Evolutionary conservation across 2,329 filamentous ascomycete genomes (phyloP).

Genomic region (Phaeoacremonium minimum): DNA sequence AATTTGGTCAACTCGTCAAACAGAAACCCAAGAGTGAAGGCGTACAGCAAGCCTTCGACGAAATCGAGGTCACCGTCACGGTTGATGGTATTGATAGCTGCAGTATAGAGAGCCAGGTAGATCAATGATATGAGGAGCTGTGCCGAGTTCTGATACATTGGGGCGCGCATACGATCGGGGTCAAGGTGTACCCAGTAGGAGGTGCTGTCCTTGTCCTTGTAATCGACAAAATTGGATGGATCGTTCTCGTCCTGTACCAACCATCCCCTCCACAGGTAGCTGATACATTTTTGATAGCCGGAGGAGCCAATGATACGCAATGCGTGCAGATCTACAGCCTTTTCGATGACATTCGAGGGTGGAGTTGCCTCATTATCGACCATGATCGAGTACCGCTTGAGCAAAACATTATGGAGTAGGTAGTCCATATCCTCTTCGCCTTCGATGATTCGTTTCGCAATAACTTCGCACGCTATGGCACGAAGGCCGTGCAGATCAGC

Average conservation of each 20-base stretch:
- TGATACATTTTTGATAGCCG: conserved; percentile 94
- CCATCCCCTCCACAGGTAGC: conserved; percentile 92
- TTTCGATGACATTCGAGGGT: conserved; percentile 86
- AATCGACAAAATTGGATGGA: conserved; percentile 83
- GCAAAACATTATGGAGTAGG: conserved; percentile 73
- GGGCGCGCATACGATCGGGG: conserved; percentile 89
- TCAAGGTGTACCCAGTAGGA: conserved; percentile 80
- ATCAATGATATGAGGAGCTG: conserved; percentile 81
- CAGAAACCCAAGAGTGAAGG: conserved; percentile 88
- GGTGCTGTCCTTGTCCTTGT: conserved; percentile 74
- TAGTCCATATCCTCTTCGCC: conserved; percentile 73
- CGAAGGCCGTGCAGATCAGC: conserved; percentile 76
- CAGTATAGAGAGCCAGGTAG: conserved; percentile 82
- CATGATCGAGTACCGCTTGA: conserved; percentile 84
- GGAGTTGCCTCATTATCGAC: conserved; percentile 65
- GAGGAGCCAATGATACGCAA: conserved; percentile 84
- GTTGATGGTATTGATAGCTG: conserved; percentile 93
- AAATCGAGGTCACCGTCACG: conserved; percentile 75
- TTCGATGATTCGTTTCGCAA: conserved; percentile 88
- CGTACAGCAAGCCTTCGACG: conserved; percentile 78
- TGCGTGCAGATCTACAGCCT: conserved; percentile 88
- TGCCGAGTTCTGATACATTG: conserved; percentile 85
- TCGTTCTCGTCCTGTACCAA: conserved; percentile 93
- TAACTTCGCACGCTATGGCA: conserved; percentile 80
- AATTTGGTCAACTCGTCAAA: conserved; percentile 85